Conservation (phyloP, 2,329 filamentous ascomycete genomes). For the Decorospora gaudefroyi region DNA sequence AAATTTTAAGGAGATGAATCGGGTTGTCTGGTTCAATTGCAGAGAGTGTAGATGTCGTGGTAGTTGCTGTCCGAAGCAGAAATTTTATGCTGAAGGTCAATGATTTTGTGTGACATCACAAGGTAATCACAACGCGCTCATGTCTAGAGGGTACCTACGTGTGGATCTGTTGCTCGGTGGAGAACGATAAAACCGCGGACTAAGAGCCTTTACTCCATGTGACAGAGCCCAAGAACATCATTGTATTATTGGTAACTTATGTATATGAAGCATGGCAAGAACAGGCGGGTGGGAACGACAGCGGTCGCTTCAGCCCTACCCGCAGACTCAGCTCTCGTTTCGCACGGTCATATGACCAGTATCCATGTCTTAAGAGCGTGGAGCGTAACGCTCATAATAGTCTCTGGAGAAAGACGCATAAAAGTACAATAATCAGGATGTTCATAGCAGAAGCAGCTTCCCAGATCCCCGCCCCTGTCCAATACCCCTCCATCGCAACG, state of each 20-base stretch:
- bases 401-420: too few species aligned
- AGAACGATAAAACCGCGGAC: slow-evolving; percentile 2
- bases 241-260: too few species aligned
- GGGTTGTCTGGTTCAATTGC: background rate
- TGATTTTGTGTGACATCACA: slow-evolving; percentile 35
- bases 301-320: slow-evolving; percentile 14
- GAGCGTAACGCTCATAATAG: background rate
- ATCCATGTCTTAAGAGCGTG: background rate
- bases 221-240: too few species aligned
- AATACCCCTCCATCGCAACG: slow-evolving; percentile 1
- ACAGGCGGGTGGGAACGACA: slow-evolving; percentile 8
- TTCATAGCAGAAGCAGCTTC: too few species aligned
- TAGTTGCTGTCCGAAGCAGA: slow-evolving; percentile 2
- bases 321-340: background rate
- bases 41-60: background rate
- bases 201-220: background rate
- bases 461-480: too few species aligned
- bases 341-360: slow-evolving; percentile 5
- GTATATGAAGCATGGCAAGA: too few species aligned
- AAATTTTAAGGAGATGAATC: background rate
- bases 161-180: slow-evolving; percentile 1
- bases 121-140: slow-evolving; percentile 24
- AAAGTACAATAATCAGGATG: too few species aligned
- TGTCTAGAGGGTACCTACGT: slow-evolving; percentile 20
- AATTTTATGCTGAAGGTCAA: slow-evolving; percentile 22